Evolutionary conservation across 306 rosid genomes (phyloP).

Genomic region (Fagus crenata): DNA sequence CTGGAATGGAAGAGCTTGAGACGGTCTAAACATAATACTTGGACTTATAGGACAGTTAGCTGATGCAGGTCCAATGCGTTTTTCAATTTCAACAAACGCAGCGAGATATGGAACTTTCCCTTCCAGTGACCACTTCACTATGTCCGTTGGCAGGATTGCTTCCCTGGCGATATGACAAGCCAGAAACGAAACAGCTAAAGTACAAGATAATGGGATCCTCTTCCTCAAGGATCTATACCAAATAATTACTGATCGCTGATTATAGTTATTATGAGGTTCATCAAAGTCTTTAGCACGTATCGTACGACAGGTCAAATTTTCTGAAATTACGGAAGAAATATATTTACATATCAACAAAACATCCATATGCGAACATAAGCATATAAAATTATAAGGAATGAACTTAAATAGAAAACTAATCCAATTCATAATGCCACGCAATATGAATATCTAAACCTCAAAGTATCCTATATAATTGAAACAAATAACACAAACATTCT

Average conservation of each 20-base stretch:
- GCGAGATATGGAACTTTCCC: constrained; percentile 88
- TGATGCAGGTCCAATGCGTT: constrained; percentile 56
- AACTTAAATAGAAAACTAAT: no score
- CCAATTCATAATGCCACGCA: no score
- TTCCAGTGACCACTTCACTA: constrained; percentile 71
- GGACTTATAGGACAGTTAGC: constrained; percentile 77
- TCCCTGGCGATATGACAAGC: constrained; percentile 87
- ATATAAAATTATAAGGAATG: no score
- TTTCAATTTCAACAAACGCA: constrained; percentile 73
- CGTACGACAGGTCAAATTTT: neutral
- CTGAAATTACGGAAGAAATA: constrained; percentile 46
- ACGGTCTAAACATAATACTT: constrained; percentile 68
- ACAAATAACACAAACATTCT: no score
- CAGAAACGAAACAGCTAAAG: constrained; percentile 65
- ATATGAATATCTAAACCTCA: no score
- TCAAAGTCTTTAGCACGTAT: constrained; percentile 21
- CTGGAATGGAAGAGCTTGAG: constrained; percentile 52
- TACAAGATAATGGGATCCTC: constrained; percentile 57
- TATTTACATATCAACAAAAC: constrained; percentile 30
- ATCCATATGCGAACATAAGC: constrained; percentile 1
- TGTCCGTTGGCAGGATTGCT: constrained; percentile 71
- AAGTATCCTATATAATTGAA: neutral
- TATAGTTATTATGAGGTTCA: constrained; percentile 60
- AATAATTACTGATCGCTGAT: constrained; percentile 56
- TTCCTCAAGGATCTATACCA: constrained; percentile 71